Base-by-base conservation (phyloP, 306 rosid species). In the Cucurbita maxima region DNA sequence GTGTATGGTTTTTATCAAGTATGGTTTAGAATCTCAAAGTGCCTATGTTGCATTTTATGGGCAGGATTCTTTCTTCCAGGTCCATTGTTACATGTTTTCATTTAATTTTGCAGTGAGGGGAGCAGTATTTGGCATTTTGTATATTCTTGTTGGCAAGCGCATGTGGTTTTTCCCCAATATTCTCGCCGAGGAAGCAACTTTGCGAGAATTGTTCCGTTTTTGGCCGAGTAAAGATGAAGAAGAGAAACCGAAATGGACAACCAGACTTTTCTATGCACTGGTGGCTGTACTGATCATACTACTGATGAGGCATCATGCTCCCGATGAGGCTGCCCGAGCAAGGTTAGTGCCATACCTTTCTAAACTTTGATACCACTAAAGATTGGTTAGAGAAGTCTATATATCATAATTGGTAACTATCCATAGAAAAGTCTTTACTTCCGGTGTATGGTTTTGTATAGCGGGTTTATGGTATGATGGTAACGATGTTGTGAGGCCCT, bases 321-420 rank as follows among this genome's bases (percentile, higher is more conserved):
- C 99, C 58, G 96, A 95, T 81, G 99, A 95, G 88, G 99, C 97
- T 77, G 99, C 99, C 10, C 85, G 97, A 87, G 99, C 96, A 47
- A 95, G 99, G 99, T 89, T 73, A 76, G 87, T 83, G 58, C 7
- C 73, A 9, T 25, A 15, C 13, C 38, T 18, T 54, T 54, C 44
- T 34, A 12, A 72, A 72, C 52, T 72, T 10, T 6, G 15, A 50
- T 70, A 68, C 56, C 11, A 67, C 40, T 44, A 13, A 47, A 47
- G 57, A 44, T n/a, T n/a, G n/a, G n/a, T n/a, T n/a, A n/a, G n/a
- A n/a, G n/a, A n/a, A n/a, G n/a, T n/a, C n/a, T n/a, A n/a, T n/a
- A n/a, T n/a, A n/a, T n/a, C n/a, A n/a, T n/a, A n/a, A n/a, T n/a
- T n/a, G n/a, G n/a, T n/a, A n/a, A n/a, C n/a, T n/a, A n/a, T n/a